A percentile compares a stretch with the other conserved stretches of the same genome.
phyloP scores from a whole-genome alignment of 2,329 filamentous ascomycete genomes.

The Phoma sp. region DNA sequence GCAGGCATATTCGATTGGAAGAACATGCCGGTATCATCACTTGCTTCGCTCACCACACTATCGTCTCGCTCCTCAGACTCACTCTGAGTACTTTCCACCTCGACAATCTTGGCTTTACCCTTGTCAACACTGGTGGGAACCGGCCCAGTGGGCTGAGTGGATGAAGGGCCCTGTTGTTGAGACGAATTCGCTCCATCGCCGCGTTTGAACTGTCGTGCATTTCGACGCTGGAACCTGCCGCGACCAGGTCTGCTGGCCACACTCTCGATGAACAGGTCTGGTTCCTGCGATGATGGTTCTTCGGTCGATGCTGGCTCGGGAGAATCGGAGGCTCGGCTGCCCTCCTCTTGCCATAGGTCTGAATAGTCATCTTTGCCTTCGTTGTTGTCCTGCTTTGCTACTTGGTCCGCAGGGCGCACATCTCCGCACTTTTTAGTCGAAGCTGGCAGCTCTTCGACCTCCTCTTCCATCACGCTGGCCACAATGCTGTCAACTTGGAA shows the following conservation, averaged over 20 bases:
- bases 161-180: slow-evolving; percentile 15
- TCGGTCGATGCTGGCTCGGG: slow-evolving; percentile 16
- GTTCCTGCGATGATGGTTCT: background rate
- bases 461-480: slow-evolving; percentile 16
- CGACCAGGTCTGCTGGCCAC: slow-evolving; percentile 43
- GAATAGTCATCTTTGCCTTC: slow-evolving; percentile 32
- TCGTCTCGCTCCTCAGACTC: slow-evolving; percentile 22
- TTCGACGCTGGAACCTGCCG: slow-evolving; percentile 53
- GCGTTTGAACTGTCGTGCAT: slow-evolving; percentile 48
- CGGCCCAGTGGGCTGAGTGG: slow-evolving; percentile 7
- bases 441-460: background rate
- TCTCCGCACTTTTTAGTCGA: slow-evolving; percentile 2
- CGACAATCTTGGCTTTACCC: slow-evolving; percentile 25
- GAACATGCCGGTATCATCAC: slow-evolving; percentile 49
- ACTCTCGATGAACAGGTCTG: slow-evolving; percentile 46
- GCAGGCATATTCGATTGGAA: slow-evolving; percentile 44
- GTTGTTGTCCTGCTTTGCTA: background rate
- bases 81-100: slow-evolving; percentile 6
- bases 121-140: slow-evolving; percentile 11
- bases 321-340: slow-evolving; percentile 46
- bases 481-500: slow-evolving; percentile 38
- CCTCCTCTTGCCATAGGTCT: slow-evolving; percentile 59
- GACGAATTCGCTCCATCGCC: slow-evolving; percentile 46
- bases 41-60: slow-evolving; percentile 35
- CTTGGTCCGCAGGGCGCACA: background rate